These are phyloP conservation scores for Picochlorum sp. DNA, from an alignment of 139 green algal genomes.

Conservation along the genomic window DNA sequence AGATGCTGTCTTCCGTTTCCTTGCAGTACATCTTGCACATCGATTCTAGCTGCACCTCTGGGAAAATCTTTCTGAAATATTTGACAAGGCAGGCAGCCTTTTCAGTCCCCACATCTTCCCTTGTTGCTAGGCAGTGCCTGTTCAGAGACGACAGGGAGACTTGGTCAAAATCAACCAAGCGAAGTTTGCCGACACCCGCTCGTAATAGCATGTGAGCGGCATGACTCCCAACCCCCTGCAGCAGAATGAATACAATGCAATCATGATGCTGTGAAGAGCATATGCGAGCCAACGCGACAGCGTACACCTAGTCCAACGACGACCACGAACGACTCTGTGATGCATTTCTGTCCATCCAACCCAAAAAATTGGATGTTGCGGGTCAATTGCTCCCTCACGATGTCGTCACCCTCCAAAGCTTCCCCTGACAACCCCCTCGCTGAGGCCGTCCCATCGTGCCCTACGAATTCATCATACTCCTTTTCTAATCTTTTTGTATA, in stretches of 20 bases:
- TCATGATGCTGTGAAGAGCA: constrained; percentile 4
- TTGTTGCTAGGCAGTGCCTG: constrained; percentile 85
- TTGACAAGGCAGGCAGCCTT: constrained; percentile 73
- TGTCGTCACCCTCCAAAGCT: constrained; percentile 49
- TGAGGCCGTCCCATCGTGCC: not conserved
- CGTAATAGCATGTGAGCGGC: constrained; percentile 86
- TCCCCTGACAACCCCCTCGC: not conserved
- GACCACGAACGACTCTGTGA: constrained; percentile 76
- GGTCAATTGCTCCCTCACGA: constrained; percentile 80
- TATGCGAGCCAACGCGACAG: not conserved
- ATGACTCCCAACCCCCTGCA: constrained; percentile 90
- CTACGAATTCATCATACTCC: not conserved
- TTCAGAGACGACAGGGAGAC: constrained; percentile 87
- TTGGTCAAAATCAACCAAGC: constrained; percentile 94
- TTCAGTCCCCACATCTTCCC: constrained; percentile 81
- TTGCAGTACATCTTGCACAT: constrained; percentile 75
- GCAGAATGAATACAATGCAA: not conserved
- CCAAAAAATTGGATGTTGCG: constrained; percentile 96
- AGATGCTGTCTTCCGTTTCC: constrained; percentile 62
- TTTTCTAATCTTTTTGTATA: not conserved
- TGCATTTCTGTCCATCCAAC: constrained; percentile 40
- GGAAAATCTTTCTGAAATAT: constrained; percentile 82
- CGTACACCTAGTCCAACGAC: constrained; percentile 86
- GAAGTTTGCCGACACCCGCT: constrained; percentile 78
- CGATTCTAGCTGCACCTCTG: constrained; percentile 66